Percentiles rank a stretch among this genome's conserved stretches.
phyloP scores from a whole-genome alignment of 495 filamentous ascomycete genomes.

The Daldinia bambusicola region DNA sequence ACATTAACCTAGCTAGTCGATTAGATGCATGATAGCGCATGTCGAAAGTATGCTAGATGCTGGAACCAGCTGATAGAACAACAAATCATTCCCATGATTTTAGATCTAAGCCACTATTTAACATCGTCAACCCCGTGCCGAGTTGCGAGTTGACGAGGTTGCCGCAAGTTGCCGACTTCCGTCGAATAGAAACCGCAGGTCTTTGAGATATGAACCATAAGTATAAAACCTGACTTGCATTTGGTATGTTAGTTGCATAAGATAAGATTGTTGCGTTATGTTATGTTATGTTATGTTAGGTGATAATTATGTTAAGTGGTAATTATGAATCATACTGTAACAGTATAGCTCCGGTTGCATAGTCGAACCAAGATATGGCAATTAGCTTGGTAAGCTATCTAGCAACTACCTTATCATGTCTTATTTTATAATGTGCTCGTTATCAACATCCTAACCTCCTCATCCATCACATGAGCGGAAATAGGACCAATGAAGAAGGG shows the following conservation, averaged over 20 bases:
- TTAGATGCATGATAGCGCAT: background rate
- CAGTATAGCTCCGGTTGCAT: background rate
- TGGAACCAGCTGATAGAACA: conserved; percentile 3
- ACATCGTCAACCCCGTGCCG: background rate
- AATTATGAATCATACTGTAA: background rate
- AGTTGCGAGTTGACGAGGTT: conserved; percentile 3
- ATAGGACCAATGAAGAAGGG: background rate
- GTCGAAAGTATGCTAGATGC: background rate
- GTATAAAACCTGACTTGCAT: background rate
- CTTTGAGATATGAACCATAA: no score
- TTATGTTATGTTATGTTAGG: background rate
- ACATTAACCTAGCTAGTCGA: background rate
- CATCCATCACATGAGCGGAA: background rate
- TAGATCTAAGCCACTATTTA: background rate
- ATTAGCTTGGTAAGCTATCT: conserved; percentile 30
- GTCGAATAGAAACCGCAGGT: no score
- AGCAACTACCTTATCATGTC: background rate
- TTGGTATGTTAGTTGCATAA: background rate
- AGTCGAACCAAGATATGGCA: background rate
- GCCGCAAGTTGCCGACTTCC: background rate
- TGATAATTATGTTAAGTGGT: no score
- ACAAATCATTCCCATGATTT: conserved; percentile 2
- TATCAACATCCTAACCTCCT: background rate
- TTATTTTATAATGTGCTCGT: background rate
- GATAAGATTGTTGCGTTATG: background rate